phyloP scores from a whole-genome alignment of 106 monocot species.

The Acanthochlamys bracteata region DNA sequence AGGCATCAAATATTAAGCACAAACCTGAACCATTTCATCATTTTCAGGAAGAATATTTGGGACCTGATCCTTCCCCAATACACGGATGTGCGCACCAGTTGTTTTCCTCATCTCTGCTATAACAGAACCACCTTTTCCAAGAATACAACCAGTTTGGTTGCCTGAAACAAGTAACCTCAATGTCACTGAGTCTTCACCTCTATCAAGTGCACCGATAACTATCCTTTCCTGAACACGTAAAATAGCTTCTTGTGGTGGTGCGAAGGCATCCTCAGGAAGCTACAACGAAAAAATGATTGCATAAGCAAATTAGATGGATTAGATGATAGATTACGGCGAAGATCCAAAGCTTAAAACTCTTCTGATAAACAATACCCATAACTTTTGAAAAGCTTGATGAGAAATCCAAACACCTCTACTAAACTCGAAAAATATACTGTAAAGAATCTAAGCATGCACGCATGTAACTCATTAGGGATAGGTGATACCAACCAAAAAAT shows the following conservation, averaged over 20 bases:
- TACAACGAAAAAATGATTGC: conserved; percentile 10
- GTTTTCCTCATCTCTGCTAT: conserved; percentile 93
- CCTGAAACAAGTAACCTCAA: conserved; percentile 54
- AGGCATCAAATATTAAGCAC: not conserved
- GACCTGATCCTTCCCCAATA: conserved; percentile 51
- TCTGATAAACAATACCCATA: too few species aligned
- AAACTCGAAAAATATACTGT: too few species aligned
- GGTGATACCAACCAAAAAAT: too few species aligned
- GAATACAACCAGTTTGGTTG: conserved; percentile 79
- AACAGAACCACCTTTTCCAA: conserved; percentile 83
- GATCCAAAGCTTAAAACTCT: too few species aligned
- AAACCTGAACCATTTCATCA: conserved; percentile 82
- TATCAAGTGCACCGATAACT: conserved; percentile 34
- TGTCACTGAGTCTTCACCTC: conserved; percentile 25
- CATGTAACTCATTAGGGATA: too few species aligned
- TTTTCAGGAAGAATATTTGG: conserved; percentile 50
- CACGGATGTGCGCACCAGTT: conserved; percentile 73
- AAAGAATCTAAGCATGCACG: too few species aligned
- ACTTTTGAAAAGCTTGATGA: too few species aligned
- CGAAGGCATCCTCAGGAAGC: conserved; percentile 71
- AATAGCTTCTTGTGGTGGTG: conserved; percentile 73
- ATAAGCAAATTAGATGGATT: too few species aligned
- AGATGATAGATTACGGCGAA: too few species aligned
- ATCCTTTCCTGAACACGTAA: conserved; percentile 66
- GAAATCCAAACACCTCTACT: too few species aligned